phyloP scores from a whole-genome alignment of 2,329 filamentous ascomycete genomes.

The Scedosporium minutisporum region DNA sequence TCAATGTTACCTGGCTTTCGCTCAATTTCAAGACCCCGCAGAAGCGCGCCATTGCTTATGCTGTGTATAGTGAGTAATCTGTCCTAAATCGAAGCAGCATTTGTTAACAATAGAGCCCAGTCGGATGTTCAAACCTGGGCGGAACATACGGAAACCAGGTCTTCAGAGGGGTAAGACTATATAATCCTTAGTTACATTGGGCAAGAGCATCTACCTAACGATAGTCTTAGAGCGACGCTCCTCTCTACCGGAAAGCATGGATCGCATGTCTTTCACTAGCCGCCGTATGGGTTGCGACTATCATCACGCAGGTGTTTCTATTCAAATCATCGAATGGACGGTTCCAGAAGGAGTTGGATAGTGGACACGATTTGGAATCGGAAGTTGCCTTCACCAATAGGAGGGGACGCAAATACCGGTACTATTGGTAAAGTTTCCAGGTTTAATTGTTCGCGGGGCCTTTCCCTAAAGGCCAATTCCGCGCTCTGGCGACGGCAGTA shows the following conservation, averaged over 20 bases:
- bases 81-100: background rate
- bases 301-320: background rate
- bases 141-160: constrained; percentile 1
- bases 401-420: background rate
- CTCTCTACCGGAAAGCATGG: background rate
- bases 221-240: background rate
- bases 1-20: constrained; percentile 2
- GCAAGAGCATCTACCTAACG: background rate
- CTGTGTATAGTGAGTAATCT: background rate
- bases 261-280: background rate
- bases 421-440: background rate
- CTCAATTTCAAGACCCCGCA: constrained; percentile 2
- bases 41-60: background rate
- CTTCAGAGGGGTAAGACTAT: background rate
- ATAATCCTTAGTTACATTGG: background rate
- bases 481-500: background rate
- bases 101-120: background rate
- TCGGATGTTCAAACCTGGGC: background rate
- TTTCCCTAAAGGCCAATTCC: background rate
- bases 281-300: background rate
- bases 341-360: background rate
- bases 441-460: background rate
- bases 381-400: background rate
- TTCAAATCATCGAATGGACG: background rate
- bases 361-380: background rate